Evolutionary conservation across 1,284 basidiomycete genomes (phyloP), one percentile per base, ranked within the genome.

Genomic region (Lentinula novae-zelandiae): DNA sequence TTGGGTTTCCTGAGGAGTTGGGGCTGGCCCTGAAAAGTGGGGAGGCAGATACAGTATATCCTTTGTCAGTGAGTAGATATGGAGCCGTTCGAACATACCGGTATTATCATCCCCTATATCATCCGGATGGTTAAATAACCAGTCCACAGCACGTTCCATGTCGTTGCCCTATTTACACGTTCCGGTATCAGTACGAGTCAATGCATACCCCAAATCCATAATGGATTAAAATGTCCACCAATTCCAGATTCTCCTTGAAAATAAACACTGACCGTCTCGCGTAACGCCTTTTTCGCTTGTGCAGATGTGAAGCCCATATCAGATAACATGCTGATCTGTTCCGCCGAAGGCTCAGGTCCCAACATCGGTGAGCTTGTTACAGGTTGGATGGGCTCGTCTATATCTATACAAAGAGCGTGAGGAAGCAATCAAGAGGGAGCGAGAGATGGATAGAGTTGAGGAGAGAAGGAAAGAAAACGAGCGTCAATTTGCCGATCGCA

Each of bases 121-220:
- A 61, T 94, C 94, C 0, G 95, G 91, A 69, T 99, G 92, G 63
- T 85, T 93, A 76, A 99, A 98, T n/a, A 98, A 77, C 96, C 96
- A 99, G 66, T 97, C 96, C 2, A 98, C 87, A 0, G 96, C 96
- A 27, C 90, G 83, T 67, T 96, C 95, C 0, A 86, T 74, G 68
- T 94, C 84, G 17, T 88, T 88, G 49, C 78, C 79, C 89, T 95
- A 67, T 36, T 31, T n/a, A 34, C n/a, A 34, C 7, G 50, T 52
- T 27, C 31, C 17, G 27, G 31, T 36, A 36, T 38, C 27, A 36
- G 52, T 34, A 22, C n/a, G 39, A 53, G 31, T n/a, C 31, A 8
- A 13, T 9, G 17, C 9, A 48, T 22, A 22, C 22, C 22, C 22
- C 22, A 49, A 49, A 15, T n/a, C 46, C 9, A 54, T 8, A 10